Percentiles rank a stretch among this genome's conserved stretches.
These are phyloP conservation scores for Boletus smithii DNA, from an alignment of 1,284 basidiomycete genomes.

Conservation along the genomic window DNA sequence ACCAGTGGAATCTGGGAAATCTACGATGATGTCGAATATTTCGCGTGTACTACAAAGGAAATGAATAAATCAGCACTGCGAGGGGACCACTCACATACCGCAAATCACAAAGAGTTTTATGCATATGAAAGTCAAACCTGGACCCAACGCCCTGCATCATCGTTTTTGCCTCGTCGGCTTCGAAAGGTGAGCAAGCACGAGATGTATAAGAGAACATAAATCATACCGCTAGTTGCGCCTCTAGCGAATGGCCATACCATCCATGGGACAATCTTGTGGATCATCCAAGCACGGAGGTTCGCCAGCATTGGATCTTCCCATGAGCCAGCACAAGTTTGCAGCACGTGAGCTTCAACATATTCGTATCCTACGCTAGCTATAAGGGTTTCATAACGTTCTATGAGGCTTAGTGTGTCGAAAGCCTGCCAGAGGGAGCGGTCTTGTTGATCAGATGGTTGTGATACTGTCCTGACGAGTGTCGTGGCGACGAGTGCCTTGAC, in stretches of 20 bases:
- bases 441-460: constrained; percentile 31
- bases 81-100: constrained; percentile 49
- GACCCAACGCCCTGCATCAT: constrained; percentile 81
- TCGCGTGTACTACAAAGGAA: constrained; percentile 65
- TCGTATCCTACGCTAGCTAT: constrained; percentile 83
- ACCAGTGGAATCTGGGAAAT: constrained; percentile 84
- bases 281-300: constrained; percentile 69
- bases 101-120: constrained; percentile 83
- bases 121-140: constrained; percentile 88
- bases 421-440: constrained; percentile 51
- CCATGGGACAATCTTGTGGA: constrained; percentile 77
- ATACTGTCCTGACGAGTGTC: constrained; percentile 46
- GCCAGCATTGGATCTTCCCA: constrained; percentile 70
- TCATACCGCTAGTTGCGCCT: constrained; percentile 53
- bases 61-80: background rate
- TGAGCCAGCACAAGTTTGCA: constrained; percentile 60
- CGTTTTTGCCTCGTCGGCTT: constrained; percentile 65
- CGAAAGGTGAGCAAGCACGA: constrained; percentile 20
- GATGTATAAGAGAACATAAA: constrained; percentile 18
- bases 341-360: constrained; percentile 73
- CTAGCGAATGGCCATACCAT: constrained; percentile 76
- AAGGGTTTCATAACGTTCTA: constrained; percentile 83
- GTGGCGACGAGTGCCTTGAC: constrained; percentile 62
- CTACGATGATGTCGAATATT: constrained; percentile 94
- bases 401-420: constrained; percentile 71